A percentile compares a stretch with the other conserved stretches of the same genome.
These are phyloP conservation scores for Heritiera littoralis DNA, from an alignment of 345 rosid genomes.

Conservation along the genomic window DNA sequence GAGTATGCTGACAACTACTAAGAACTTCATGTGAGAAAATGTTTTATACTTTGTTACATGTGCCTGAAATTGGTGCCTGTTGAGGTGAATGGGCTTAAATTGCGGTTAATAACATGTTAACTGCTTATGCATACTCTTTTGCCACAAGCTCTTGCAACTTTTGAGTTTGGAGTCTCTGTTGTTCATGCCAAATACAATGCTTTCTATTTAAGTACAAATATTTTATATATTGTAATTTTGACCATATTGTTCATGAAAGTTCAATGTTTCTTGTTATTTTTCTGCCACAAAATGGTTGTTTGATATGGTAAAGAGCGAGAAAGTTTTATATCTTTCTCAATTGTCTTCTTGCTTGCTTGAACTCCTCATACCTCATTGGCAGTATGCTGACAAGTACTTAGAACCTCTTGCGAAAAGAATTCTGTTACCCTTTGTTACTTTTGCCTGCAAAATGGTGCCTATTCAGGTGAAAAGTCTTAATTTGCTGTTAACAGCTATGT, in stretches of 20 bases:
- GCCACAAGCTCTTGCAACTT: background rate
- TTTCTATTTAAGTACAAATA: background rate
- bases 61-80: background rate
- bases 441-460: background rate
- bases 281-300: background rate
- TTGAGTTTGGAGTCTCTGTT: constrained; percentile 7
- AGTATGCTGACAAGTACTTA: background rate
- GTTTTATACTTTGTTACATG: background rate
- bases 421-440: constrained; percentile 7
- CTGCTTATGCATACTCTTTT: background rate
- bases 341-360: background rate
- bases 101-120: background rate
- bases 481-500: background rate
- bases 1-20: background rate
- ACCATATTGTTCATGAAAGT: background rate
- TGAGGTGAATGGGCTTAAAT: background rate
- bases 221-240: background rate
- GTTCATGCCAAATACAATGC: background rate
- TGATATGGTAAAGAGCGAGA: constrained; percentile 8
- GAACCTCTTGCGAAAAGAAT: background rate
- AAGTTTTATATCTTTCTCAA: background rate
- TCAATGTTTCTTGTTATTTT: background rate
- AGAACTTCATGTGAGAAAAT: constrained; percentile 2
- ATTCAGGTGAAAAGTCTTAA: background rate
- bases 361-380: background rate